Percentiles rank a stretch among this genome's conserved stretches.
Conservation (phyloP, 495 filamentous ascomycete species). For the Friedmanniomyces simplex region DNA sequence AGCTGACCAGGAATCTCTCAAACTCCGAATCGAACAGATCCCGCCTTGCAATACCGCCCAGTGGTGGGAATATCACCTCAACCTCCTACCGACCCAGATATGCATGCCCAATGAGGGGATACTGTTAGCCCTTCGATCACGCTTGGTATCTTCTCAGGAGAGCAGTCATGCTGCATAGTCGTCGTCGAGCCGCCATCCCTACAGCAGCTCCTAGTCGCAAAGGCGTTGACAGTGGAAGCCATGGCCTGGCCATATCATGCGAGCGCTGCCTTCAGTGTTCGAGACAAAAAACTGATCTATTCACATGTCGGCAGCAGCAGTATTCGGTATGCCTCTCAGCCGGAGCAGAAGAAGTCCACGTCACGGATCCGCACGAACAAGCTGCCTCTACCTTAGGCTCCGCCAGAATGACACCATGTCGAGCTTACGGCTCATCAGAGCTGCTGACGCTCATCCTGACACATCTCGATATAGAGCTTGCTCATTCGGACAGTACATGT, state of each 20-base stretch:
- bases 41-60: slow-evolving; percentile 1
- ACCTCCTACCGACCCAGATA: slow-evolving; percentile 3
- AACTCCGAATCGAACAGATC: slow-evolving; percentile 8
- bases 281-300: too few relatives aligned
- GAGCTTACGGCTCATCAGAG: too few relatives aligned
- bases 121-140: background rate
- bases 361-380: slow-evolving; percentile 12
- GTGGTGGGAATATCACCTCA: slow-evolving; percentile 1
- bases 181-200: slow-evolving; percentile 5
- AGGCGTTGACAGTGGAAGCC: slow-evolving; percentile 3
- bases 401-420: too few relatives aligned
- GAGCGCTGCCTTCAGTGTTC: slow-evolving; percentile 1
- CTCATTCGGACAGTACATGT: too few relatives aligned
- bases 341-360: background rate
- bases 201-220: slow-evolving; percentile 8
- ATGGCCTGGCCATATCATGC: slow-evolving; percentile 2
- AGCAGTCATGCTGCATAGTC: slow-evolving; percentile 9
- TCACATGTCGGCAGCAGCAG: slow-evolving; percentile 18
- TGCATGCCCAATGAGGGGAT: slow-evolving; percentile 6
- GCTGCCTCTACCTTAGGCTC: background rate
- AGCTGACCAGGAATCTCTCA: background rate
- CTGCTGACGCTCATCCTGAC: too few relatives aligned
- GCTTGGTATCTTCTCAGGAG: slow-evolving; percentile 7
- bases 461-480: too few relatives aligned
- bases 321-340: slow-evolving; percentile 6